Conservation (phyloP, 2,329 filamentous ascomycete species). For the Penicillium sp. region DNA sequence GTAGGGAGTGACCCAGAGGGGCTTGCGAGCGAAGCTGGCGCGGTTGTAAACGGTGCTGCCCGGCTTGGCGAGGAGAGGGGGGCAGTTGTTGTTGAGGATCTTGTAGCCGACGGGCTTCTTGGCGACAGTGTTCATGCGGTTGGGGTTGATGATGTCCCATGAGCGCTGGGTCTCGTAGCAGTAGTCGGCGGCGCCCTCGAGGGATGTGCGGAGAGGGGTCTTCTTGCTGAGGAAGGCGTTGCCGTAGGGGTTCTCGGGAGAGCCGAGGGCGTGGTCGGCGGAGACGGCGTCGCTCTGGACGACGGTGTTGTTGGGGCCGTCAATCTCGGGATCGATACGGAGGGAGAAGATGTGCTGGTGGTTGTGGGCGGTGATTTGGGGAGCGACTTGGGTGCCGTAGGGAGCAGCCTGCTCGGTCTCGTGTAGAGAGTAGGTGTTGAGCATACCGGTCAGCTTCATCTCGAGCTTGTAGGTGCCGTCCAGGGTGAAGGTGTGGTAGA, state of each 20-base stretch:
- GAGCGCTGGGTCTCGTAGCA: constrained; percentile 56
- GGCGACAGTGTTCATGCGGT: constrained; percentile 31
- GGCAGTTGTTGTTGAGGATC: constrained; percentile 38
- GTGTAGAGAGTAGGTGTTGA: constrained; percentile 85
- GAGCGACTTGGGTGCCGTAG: constrained; percentile 89
- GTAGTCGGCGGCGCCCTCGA: constrained; percentile 58
- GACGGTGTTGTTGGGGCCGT: constrained; percentile 80
- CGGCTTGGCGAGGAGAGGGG: constrained; percentile 54
- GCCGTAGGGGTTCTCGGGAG: constrained; percentile 72
- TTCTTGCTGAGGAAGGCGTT: constrained; percentile 65
- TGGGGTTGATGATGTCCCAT: constrained; percentile 39
- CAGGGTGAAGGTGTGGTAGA: constrained; percentile 86
- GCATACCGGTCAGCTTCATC: constrained; percentile 85
- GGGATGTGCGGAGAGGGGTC: constrained; percentile 46
- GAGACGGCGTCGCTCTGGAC: constrained; percentile 53
- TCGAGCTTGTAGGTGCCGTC: constrained; percentile 90
- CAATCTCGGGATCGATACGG: constrained; percentile 82
- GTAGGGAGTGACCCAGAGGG: constrained; percentile 64
- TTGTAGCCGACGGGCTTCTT: constrained; percentile 38
- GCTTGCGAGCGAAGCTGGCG: constrained; percentile 64
- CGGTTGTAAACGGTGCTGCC: constrained; percentile 63
- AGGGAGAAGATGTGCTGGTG: constrained; percentile 94
- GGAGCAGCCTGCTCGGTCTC: constrained; percentile 78
- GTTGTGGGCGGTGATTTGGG: constrained; percentile 88
- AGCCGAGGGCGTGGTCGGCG: constrained; percentile 63